Evolutionary conservation across 179 eudicot genomes (phyloP).

Genomic region (Heliamphora pulchella): DNA sequence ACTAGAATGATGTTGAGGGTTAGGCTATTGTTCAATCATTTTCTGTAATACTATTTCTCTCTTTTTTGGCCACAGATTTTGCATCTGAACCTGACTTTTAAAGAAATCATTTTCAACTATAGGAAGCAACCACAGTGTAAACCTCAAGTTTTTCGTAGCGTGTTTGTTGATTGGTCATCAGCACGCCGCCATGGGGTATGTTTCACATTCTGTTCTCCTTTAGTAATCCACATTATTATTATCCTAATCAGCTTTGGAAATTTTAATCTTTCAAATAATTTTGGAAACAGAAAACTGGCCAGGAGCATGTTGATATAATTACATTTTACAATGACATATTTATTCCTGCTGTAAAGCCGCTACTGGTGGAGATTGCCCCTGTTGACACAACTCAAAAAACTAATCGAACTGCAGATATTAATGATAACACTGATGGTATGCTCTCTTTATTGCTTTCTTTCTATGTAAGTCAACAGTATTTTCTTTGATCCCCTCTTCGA

Average conservation of each 20-base stretch:
- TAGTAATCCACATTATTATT: background rate
- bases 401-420: constrained; percentile 40
- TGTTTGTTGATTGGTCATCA: constrained; percentile 79
- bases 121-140: constrained; percentile 92
- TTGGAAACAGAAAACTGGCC: constrained; percentile 60
- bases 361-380: constrained; percentile 72
- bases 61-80: constrained; percentile 50
- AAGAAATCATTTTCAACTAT: constrained; percentile 74
- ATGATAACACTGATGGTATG: constrained; percentile 45
- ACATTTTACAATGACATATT: constrained; percentile 88
- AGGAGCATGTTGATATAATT: constrained; percentile 86
- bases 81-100: constrained; percentile 67
- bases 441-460: constrained; percentile 1
- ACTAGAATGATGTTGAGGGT: background rate
- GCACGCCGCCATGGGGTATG: constrained; percentile 60
- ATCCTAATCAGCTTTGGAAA: background rate
- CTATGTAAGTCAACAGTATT: background rate
- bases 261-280: constrained; percentile 18
- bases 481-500: background rate
- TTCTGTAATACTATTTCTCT: constrained; percentile 4
- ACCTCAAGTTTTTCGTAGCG: constrained; percentile 81
- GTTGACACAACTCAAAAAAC: constrained; percentile 34
- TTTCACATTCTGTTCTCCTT: background rate
- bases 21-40: background rate
- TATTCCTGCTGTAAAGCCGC: constrained; percentile 80